Percentiles rank a stretch among this genome's conserved stretches.
Conservation (phyloP, 2,329 filamentous ascomycete species). For the Claviceps sp. region DNA sequence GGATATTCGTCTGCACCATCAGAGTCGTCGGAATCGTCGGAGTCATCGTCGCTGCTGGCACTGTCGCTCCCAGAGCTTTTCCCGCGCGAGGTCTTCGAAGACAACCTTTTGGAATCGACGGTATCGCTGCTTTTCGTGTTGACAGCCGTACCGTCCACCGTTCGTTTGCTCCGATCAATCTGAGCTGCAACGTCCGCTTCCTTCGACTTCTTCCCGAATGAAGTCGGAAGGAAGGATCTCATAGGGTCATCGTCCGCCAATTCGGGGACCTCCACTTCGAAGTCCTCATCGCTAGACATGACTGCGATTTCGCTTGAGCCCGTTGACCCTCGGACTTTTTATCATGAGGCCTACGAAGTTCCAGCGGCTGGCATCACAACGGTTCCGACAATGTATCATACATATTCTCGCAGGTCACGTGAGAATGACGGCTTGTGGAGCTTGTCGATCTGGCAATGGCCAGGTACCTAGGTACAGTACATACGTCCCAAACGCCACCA, state of each 20-base stretch:
- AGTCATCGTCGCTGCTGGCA: slow-evolving; percentile 13
- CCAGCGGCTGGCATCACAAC: background rate
- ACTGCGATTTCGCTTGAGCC: background rate
- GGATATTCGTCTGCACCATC: slow-evolving; percentile 82
- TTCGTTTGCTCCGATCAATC: slow-evolving; percentile 64
- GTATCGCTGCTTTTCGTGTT: slow-evolving; percentile 1
- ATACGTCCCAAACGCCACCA: no score
- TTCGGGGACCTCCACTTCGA: slow-evolving; percentile 39
- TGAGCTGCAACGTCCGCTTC: slow-evolving; percentile 65
- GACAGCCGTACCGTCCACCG: slow-evolving; percentile 13
- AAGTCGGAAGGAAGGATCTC: slow-evolving; percentile 63
- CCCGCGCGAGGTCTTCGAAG: slow-evolving; percentile 4
- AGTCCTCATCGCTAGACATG: slow-evolving; percentile 50
- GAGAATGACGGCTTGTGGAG: background rate
- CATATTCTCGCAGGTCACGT: background rate
- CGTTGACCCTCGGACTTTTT: background rate
- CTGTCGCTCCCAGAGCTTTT: slow-evolving; percentile 8
- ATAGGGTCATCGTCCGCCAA: slow-evolving; percentile 54
- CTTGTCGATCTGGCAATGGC: background rate
- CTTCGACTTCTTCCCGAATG: slow-evolving; percentile 73
- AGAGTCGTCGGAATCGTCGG: slow-evolving; percentile 34
- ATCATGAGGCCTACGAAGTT: background rate
- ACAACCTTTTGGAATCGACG: slow-evolving; percentile 7
- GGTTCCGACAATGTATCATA: background rate
- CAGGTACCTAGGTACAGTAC: no score